Base-by-base conservation (phyloP, 805 yeast genomes). In the Tetrapisispora fleetii region DNA sequence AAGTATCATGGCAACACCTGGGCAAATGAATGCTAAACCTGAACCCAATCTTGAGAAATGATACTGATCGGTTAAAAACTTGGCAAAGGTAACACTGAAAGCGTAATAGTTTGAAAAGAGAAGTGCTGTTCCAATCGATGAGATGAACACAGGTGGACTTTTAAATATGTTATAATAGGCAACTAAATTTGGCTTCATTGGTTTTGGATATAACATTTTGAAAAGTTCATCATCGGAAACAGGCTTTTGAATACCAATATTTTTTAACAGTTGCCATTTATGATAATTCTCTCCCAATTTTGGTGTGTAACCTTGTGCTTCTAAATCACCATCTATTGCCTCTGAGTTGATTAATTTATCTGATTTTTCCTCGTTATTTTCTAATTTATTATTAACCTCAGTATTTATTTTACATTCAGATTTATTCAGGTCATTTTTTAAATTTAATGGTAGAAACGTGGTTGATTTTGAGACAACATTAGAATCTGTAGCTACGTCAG, bases 51-150 rank as follows among this genome's bases (percentile, higher is more conserved):
- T 57, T 1, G 63, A 58, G 49, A 67, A 71, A 10, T 60, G 50
- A 54, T 77, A 77, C 9, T 64, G 58, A 0, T 60, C 54, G 37
- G 68, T 60, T 33, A 78, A 59, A 9, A 65, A 64, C 24, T 67
- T 66, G 0, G 80, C 60, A 53, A 75, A 74, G 1, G 78, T 73
- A 11, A 78, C 77, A 51, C 74, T 73, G 51, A 78, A 67, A 1
- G 74, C 80, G 52, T 78, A 78, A 54, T 76, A 78, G 18, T 75
- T 67, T 3, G 81, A 76, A 62, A 78, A 78, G n/a, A 77, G 53
- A 4, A 78, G 54, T 1, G 77, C 79, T 3, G 78, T 71, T 35
- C 73, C 70, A 7, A 76, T 40, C 0, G 80, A 73, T 43, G 76
- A 69, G 6, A 77, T 48, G 0, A 71, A 45, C 0, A 77, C 74